Percentiles rank a stretch among this genome's conserved stretches.
These are phyloP conservation scores for Pseudocercospora vitis DNA, from an alignment of 2,329 filamentous ascomycete species.

Conservation along the genomic window DNA sequence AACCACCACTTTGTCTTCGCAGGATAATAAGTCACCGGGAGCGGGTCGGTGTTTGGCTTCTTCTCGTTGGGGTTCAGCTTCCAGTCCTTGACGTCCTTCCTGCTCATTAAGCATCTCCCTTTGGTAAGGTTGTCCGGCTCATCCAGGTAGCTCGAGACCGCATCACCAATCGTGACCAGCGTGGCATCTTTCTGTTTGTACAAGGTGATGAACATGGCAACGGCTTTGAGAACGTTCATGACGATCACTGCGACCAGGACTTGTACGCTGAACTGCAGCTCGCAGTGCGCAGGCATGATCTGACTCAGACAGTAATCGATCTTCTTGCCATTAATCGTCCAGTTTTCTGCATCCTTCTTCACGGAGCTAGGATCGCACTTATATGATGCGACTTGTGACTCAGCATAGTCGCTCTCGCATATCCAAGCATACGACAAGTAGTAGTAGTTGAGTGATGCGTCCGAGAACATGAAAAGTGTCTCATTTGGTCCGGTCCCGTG, in stretches of 20 bases:
- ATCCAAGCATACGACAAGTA: neutral
- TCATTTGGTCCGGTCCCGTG: conserved; percentile 9
- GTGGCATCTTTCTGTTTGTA: conserved; percentile 14
- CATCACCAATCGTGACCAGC: conserved; percentile 28
- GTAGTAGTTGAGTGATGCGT: neutral
- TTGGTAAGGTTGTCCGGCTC: conserved; percentile 20
- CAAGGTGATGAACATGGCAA: conserved; percentile 21
- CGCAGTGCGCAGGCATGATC: conserved; percentile 11
- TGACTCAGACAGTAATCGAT: conserved; percentile 25
- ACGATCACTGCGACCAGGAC: conserved; percentile 21
- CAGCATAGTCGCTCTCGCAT: neutral
- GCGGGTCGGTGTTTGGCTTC: conserved; percentile 10
- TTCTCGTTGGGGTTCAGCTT: neutral
- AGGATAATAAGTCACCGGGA: conserved; percentile 11
- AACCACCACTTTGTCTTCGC: conserved; percentile 5
- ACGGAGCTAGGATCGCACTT: neutral
- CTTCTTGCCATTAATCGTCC: conserved; percentile 14
- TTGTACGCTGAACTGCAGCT: conserved; percentile 20
- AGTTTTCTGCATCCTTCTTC: conserved; percentile 12
- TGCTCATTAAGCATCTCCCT: conserved; percentile 22
- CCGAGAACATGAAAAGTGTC: conserved; percentile 13
- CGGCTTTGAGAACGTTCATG: conserved; percentile 17
- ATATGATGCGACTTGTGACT: too few species aligned
- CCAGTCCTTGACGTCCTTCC: conserved; percentile 18
- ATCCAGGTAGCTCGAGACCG: conserved; percentile 25